These are phyloP conservation scores for Thamnidium elegans DNA, from an alignment of 192 early-diverging fungal genomes.

Conservation along the genomic window DNA sequence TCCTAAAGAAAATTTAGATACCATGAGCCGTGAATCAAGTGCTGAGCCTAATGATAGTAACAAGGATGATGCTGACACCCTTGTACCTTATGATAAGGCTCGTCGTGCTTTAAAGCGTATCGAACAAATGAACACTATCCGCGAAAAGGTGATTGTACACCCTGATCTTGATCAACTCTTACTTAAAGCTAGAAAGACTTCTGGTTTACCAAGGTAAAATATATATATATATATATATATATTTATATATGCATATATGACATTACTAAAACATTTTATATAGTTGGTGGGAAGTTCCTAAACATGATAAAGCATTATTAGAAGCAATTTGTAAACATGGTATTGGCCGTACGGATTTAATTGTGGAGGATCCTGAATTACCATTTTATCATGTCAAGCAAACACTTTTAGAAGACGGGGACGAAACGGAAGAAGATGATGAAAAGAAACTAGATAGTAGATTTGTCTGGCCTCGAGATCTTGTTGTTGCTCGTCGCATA, in stretches of 20 bases:
- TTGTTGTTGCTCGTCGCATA: conserved; percentile 51
- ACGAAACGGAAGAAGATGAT: conserved; percentile 13
- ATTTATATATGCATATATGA: too few species aligned
- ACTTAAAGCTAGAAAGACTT: conserved; percentile 44
- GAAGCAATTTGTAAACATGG: conserved; percentile 71
- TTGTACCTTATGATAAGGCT: conserved; percentile 65
- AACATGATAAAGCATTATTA: conserved; percentile 66
- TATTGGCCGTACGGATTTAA: conserved; percentile 61
- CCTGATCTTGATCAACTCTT: conserved; percentile 50
- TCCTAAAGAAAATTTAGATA: background rate
- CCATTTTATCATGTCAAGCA: conserved; percentile 47
- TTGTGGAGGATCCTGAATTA: conserved; percentile 56
- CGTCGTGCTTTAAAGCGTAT: conserved; percentile 67
- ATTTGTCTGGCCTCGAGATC: conserved; percentile 54
- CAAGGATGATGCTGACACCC: conserved; percentile 38
- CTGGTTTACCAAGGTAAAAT: conserved; percentile 45
- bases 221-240: background rate
- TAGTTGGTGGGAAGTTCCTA: conserved; percentile 73
- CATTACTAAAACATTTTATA: background rate
- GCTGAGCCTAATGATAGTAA: conserved; percentile 37
- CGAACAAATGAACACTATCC: conserved; percentile 63
- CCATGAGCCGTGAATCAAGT: conserved; percentile 37
- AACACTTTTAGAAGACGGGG: conserved; percentile 20
- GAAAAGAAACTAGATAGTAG: conserved; percentile 31
- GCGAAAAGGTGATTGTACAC: conserved; percentile 58